Evolutionary conservation across 768 basidiomycete genomes (phyloP).

Genomic region (Erythrobasidium yunnanense): DNA sequence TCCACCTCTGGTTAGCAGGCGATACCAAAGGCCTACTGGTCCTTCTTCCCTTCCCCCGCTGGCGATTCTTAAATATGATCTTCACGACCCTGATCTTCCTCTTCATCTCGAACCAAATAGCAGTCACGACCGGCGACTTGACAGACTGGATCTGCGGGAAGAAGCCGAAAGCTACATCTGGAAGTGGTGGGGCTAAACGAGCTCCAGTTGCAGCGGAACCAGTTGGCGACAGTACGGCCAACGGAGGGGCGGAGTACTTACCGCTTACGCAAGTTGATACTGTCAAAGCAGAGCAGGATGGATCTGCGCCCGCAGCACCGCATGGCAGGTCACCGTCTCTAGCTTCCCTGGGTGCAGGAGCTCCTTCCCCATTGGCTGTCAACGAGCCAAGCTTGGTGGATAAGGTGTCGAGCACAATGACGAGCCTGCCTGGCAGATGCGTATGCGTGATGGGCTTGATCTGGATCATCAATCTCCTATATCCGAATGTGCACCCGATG

Average conservation of each 20-base stretch:
- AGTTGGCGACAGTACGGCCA: background rate
- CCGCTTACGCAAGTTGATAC: background rate
- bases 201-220: no score
- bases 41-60: slow-evolving; percentile 36
- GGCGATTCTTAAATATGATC: slow-evolving; percentile 64
- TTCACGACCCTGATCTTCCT: slow-evolving; percentile 67
- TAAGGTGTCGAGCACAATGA: background rate
- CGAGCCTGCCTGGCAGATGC: background rate
- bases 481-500: slow-evolving; percentile 5
- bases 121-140: slow-evolving; percentile 60
- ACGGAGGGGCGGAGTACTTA: background rate
- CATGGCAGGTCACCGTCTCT: no score
- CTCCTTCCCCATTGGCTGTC: no score
- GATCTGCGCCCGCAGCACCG: no score
- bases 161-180: slow-evolving; percentile 34
- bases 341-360: no score
- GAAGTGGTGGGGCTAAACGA: slow-evolving; percentile 4
- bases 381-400: no score
- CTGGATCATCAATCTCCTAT: slow-evolving; percentile 15
- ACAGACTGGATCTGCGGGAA: slow-evolving; percentile 49
- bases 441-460: slow-evolving; percentile 7
- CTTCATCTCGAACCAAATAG: slow-evolving; percentile 64
- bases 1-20: slow-evolving; percentile 61
- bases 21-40: slow-evolving; percentile 54
- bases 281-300: background rate